These are phyloP conservation scores for Syzygium malaccense DNA, from an alignment of 441 rosid species.

Conservation along the genomic window DNA sequence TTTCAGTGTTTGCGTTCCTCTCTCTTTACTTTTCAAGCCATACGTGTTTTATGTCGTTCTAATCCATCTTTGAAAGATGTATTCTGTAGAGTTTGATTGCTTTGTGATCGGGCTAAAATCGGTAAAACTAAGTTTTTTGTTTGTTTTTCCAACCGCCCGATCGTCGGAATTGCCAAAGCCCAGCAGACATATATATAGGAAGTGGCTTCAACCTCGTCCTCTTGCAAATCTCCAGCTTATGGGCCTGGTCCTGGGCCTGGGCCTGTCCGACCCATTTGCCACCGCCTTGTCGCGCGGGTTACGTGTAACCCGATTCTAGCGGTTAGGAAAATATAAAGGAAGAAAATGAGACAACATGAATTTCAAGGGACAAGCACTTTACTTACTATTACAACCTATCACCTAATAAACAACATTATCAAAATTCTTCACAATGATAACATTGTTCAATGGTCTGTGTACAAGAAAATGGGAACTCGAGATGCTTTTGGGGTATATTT, in stretches of 20 bases:
- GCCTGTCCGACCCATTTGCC: neutral
- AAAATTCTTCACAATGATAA: neutral
- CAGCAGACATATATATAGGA: neutral
- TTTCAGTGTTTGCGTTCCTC: neutral
- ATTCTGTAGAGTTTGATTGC: neutral
- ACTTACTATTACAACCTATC: neutral
- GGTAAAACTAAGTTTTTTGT: neutral
- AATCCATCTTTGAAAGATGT: no score
- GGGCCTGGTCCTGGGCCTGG: no score
- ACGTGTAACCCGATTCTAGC: neutral
- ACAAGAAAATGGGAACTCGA: neutral
- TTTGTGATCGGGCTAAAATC: neutral
- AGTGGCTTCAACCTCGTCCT: neutral
- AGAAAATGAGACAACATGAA: neutral
- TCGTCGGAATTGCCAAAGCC: neutral
- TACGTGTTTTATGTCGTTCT: neutral
- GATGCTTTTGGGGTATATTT: neutral
- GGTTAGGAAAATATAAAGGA: neutral
- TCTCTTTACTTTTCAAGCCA: neutral
- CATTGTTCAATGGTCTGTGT: neutral
- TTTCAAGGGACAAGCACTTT: neutral
- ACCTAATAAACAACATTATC: neutral
- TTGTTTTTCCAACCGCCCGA: neutral
- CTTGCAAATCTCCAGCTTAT: neutral
- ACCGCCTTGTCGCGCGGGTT: neutral